phyloP scores from a whole-genome alignment of 139 green algal genomes.

The Micractinium conductrix region DNA sequence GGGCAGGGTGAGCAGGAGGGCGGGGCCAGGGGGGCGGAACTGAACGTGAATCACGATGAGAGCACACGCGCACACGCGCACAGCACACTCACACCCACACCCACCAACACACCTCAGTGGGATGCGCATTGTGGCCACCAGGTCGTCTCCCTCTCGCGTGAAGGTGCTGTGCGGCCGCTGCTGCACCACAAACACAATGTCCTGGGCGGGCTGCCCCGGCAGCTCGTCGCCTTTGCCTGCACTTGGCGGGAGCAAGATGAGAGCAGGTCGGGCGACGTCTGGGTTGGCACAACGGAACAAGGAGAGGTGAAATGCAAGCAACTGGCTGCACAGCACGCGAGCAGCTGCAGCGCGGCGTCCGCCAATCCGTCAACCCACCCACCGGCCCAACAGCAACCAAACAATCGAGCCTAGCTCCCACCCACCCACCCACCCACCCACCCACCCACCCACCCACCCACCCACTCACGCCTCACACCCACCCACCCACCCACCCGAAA shows the following conservation, averaged over 20 bases:
- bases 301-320: too few species aligned
- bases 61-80: background rate
- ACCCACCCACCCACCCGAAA: constrained; percentile 55
- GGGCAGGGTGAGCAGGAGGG: background rate
- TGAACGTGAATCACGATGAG: background rate
- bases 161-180: constrained; percentile 76
- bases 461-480: too few species aligned
- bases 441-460: too few species aligned
- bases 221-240: constrained; percentile 85
- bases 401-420: too few species aligned
- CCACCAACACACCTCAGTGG: constrained; percentile 28
- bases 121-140: constrained; percentile 59
- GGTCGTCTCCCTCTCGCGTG: constrained; percentile 82
- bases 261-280: too few species aligned
- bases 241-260: too few species aligned
- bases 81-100: background rate
- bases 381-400: too few species aligned
- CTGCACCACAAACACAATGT: constrained; percentile 91
- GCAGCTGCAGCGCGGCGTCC: too few species aligned
- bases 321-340: too few species aligned
- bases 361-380: too few species aligned
- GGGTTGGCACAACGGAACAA: too few species aligned
- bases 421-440: too few species aligned
- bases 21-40: background rate
- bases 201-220: constrained; percentile 71